Base-by-base conservation (phyloP, 2,329 filamentous ascomycete genomes). In the Dryadomyces quercivorus region DNA sequence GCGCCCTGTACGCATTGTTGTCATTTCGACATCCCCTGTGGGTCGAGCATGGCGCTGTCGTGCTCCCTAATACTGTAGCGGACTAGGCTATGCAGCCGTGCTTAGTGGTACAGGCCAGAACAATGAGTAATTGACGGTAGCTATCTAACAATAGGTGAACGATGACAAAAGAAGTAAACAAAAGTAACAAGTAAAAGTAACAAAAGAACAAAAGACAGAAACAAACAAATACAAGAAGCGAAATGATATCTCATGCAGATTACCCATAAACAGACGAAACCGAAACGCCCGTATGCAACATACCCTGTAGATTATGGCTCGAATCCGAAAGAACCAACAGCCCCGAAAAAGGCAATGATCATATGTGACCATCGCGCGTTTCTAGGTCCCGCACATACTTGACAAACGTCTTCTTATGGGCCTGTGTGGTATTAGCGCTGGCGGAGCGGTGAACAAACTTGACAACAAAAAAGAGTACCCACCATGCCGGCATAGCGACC, bases 321-420 rank as follows among this genome's bases (percentile, higher is more conserved):
- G 26, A 31, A 31, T 31, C 26, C 26, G 26, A 31, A 8, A 31
- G 26, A 31, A 31, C 26, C 26, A 31, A 22, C 13, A 16, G 21
- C 2, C 40, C 42, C 16, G n/a, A 44, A 44, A 44, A n/a, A 12
- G 42, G 42, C 12, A 44, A 44, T 16, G 12, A 21, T 53, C 44
- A 53, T 22, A 50, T 44, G 38, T 55, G 53, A 7, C 55, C 53
- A 2, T 60, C 54, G 3, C 40, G 56, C n/a, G 47, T 76, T 64
- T 93, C 87, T 48, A 91, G 71, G 64, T 94, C 86, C 61, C 91
- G 88, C 69, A 95, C 85, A 66, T 95, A 96, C 68, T 88, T 91
- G 57, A 95, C 92, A 72, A 98, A 97, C 4, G 83, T 85, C 74
- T 98, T 98, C 74, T 97, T 97, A 69, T 98, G 93, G 51, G 85